Evolutionary conservation across 805 yeast species (phyloP), one percentile per base, ranked within the genome.

Genomic region (Candida jianshihensis): DNA sequence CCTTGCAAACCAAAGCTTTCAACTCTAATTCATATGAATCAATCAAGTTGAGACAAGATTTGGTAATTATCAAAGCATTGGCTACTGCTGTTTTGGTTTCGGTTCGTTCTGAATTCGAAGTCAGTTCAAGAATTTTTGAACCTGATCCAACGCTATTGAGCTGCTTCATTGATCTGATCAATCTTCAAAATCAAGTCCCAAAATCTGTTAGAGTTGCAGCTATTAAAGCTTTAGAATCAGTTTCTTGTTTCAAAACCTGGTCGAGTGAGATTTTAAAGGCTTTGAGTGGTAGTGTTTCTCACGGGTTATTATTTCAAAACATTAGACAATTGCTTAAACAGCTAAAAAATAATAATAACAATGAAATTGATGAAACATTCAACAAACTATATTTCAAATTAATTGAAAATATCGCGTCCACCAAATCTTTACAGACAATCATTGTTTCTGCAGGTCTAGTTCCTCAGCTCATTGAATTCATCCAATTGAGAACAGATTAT

Each of bases 201-300:
- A 51, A 51, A 18, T 72, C 67, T 2, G 65, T 84, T 2, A 70
- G 79, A 40, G 59, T 71, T 30, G 71, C 78, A 29, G 84, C 90
- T 2, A 56, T 79, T 34, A 73, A 76, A 41, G 73, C 89, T 0
- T 64, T 89, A 35, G 83, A 82, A 42, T 73, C 79, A 42, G 74
- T 86, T 6, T 71, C 95, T 1, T 63, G 71, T 16, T 78, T 76
- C 49, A 75, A 76, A 32, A 70, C 70, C 4, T 81, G 88, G 74
- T 80, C 89, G 14, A 68, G 80, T 34, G 96, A 88, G 46, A 68
- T 89, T 17, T 67, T 88, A 36, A 70, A 87, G 39, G 78, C 84
- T 11, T 57, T 88, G 44, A 86, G 92, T 16, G 96, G 92, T 9
- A 86, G 86, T 54, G 87, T 89, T 27, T 77, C 79, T 41, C 96